Evolutionary conservation across 2,329 filamentous ascomycete genomes (phyloP).

Genomic region (Cordyceps javanica): DNA sequence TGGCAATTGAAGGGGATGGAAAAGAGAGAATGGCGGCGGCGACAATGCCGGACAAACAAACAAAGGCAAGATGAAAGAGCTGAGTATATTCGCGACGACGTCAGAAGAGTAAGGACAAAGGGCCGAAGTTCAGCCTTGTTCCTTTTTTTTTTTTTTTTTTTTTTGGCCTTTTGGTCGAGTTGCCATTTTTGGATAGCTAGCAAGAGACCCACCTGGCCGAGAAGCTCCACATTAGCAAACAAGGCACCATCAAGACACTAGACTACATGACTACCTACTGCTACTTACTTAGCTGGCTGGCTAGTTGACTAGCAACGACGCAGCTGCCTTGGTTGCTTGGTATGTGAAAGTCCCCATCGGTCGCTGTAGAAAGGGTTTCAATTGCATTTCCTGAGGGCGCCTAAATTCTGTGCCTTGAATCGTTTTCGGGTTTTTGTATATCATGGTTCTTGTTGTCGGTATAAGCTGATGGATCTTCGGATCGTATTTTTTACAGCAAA

Average conservation of each 20-base stretch:
- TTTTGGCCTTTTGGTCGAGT: no score
- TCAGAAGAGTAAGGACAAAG: neutral
- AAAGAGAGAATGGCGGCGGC: neutral
- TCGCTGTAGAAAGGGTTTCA: neutral
- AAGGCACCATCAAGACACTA: neutral
- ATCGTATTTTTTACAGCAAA: no score
- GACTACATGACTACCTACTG: neutral
- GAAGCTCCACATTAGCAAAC: constrained; percentile 1
- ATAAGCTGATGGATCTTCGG: no score
- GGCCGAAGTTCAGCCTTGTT: neutral
- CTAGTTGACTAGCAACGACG: neutral
- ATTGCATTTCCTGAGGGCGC: neutral
- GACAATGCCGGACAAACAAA: neutral
- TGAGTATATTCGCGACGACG: neutral
- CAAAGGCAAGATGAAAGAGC: neutral
- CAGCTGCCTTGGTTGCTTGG: no score
- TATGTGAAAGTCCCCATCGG: neutral
- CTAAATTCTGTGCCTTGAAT: neutral
- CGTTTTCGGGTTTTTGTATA: neutral
- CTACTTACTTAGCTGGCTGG: neutral
- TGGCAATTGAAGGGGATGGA: neutral
- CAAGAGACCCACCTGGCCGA: neutral
- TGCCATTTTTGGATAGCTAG: constrained; percentile 2
- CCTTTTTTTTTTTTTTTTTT: neutral
- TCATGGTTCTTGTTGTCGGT: no score